Conservation (phyloP, 108 stramenopile genomes). For the Discostella stelligeroides region DNA sequence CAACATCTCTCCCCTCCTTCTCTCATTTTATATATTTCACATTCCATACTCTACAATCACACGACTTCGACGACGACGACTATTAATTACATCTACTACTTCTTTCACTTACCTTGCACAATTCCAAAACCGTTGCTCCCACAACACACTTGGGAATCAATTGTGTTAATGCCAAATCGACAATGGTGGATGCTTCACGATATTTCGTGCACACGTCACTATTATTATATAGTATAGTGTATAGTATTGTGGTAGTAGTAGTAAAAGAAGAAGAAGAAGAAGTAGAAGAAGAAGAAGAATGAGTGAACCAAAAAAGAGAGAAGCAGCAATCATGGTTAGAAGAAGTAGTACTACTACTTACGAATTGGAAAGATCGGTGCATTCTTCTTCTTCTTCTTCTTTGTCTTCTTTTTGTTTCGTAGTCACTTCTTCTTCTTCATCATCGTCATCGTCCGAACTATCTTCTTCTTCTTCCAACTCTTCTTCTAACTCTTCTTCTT, state of each 20-base stretch:
- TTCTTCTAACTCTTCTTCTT: no score
- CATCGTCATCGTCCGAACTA: slow-evolving; percentile 21
- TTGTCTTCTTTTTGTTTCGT: slow-evolving; percentile 17
- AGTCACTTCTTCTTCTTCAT: slow-evolving; percentile 42
- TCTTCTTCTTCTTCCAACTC: no score
- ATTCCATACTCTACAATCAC: no score
- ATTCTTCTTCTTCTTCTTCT: slow-evolving; percentile 66
- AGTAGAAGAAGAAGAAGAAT: neutral
- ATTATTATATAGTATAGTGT: slow-evolving; percentile 3
- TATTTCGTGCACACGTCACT: slow-evolving; percentile 98
- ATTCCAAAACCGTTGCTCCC: slow-evolving; percentile 91
- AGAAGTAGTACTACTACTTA: no score
- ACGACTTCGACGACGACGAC: no score
- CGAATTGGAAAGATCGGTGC: slow-evolving; percentile 84
- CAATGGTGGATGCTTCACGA: slow-evolving; percentile 98
- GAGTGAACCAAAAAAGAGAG: neutral
- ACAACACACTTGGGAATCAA: slow-evolving; percentile 85
- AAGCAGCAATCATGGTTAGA: no score
- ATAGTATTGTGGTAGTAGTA: neutral
- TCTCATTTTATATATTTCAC: no score
- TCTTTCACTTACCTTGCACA: slow-evolving; percentile 81
- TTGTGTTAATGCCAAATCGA: slow-evolving; percentile 90
- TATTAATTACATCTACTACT: no score
- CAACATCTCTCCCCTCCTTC: no score
- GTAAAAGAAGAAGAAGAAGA: neutral